Base-by-base conservation (phyloP, 805 yeast species). In the Candida multigemmis region DNA sequence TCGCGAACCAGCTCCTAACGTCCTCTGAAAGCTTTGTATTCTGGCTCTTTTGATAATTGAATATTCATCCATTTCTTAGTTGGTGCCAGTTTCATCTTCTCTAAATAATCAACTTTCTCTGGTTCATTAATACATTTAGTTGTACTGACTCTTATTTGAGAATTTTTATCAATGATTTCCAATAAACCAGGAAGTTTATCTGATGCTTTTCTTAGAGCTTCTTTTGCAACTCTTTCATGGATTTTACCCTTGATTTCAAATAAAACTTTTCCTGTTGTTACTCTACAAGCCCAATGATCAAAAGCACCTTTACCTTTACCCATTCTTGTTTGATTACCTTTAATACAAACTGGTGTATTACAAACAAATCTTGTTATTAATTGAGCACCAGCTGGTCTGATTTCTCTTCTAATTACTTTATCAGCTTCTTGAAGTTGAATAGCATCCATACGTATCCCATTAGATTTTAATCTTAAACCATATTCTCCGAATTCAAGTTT, bases 251-350 rank as follows among this genome's bases (percentile, higher is more conserved):
- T 81, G 47, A 87, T 74, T 60, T 91, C 98, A 47, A 87, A 85
- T 13, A 87, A 63, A 22, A 91, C 76, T 48, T 86, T 87, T 3
- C 98, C 98, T 0, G 96, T 87, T 21, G 97, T 94, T 9, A 91
- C 91, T 45, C 98, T 75, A 18, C 77, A 82, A 44, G 94, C 93
- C 97, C 97, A 91, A 61, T 85, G 91, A 46, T 85, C 95, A 50
- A 91, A 89, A 0, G 87, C 79, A 58, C 98, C 98, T 59, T 91
- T 91, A 64, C 98, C 98, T 56, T 91, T 91, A 65, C 98, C 98
- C 98, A 91, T 91, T 77, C 98, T 91, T 7, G 96, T 85, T 53
- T 91, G 96, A 54, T 91, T 91, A 62, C 98, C 98, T 62, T 91
- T 91, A 35, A 83, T 74, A 57, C 96, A 86, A 8, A 91, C 94